phyloP scores from a whole-genome alignment of 164 flowering plant genomes.

The Malania oleifera region DNA sequence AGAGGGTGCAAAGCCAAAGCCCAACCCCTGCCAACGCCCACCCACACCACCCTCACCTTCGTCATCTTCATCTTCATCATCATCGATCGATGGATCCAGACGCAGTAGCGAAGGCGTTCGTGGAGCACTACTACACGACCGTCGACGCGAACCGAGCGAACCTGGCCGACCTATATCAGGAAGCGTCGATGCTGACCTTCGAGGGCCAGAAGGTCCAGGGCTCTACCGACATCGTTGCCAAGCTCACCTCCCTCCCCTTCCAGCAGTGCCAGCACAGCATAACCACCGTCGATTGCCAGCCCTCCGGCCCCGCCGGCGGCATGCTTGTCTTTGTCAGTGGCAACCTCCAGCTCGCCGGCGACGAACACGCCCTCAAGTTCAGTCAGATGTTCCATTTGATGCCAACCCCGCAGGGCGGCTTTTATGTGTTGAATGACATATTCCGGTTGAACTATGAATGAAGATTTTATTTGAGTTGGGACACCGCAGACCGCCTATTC shows the following conservation, averaged over 20 bases:
- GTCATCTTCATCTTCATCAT: too few relatives aligned
- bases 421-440: conserved; percentile 65
- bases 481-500: too few relatives aligned
- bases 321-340: conserved; percentile 85
- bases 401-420: conserved; percentile 66
- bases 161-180: conserved; percentile 66
- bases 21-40: too few relatives aligned
- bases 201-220: conserved; percentile 89
- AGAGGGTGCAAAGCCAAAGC: too few relatives aligned
- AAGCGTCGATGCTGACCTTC: conserved; percentile 70
- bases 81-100: conserved; percentile 93
- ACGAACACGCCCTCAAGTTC: conserved; percentile 82
- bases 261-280: conserved; percentile 78
- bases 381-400: conserved; percentile 88
- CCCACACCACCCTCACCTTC: too few relatives aligned
- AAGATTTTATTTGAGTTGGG: too few relatives aligned
- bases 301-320: conserved; percentile 74
- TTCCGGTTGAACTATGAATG: conserved; percentile 77
- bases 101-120: conserved; percentile 69
- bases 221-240: conserved; percentile 52
- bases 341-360: conserved; percentile 77
- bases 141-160: conserved; percentile 66
- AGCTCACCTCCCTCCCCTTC: conserved; percentile 66
- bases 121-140: conserved; percentile 82
- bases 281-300: conserved; percentile 87